phyloP scores from a whole-genome alignment of 257 asterid species.

The Salvia miltiorrhiza region DNA sequence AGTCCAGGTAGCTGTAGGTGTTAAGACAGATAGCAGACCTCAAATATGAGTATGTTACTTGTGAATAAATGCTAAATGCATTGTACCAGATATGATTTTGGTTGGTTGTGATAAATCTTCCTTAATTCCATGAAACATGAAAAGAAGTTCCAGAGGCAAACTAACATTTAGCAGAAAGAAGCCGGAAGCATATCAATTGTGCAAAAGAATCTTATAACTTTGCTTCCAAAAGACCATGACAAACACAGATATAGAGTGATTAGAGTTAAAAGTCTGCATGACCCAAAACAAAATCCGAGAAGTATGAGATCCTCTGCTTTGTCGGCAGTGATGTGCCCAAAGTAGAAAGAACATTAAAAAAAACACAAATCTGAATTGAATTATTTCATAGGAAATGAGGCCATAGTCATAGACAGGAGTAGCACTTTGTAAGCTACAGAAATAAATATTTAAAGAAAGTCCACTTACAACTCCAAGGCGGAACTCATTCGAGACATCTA shows the following conservation, averaged over 20 bases:
- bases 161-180: not conserved
- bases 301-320: not conserved
- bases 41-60: not conserved
- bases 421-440: not conserved
- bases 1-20: constrained; percentile 71
- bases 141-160: not conserved
- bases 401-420: not conserved
- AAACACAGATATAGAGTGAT: not conserved
- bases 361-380: not conserved
- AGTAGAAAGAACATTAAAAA: not conserved
- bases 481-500: constrained; percentile 72
- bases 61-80: not conserved
- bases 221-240: not conserved
- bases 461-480: constrained; percentile 69
- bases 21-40: constrained; percentile 16
- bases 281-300: not conserved
- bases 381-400: not conserved
- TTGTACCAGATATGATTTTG: not conserved
- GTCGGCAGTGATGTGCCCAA: not conserved
- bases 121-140: constrained; percentile 3
- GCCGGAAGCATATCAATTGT: not conserved
- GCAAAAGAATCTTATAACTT: not conserved
- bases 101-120: not conserved
- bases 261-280: not conserved
- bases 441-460: not conserved